Percentiles rank a stretch among this genome's conserved stretches.
Evolutionary conservation across 805 yeast species (phyloP).

Genomic region (Metschnikowia sp.): DNA sequence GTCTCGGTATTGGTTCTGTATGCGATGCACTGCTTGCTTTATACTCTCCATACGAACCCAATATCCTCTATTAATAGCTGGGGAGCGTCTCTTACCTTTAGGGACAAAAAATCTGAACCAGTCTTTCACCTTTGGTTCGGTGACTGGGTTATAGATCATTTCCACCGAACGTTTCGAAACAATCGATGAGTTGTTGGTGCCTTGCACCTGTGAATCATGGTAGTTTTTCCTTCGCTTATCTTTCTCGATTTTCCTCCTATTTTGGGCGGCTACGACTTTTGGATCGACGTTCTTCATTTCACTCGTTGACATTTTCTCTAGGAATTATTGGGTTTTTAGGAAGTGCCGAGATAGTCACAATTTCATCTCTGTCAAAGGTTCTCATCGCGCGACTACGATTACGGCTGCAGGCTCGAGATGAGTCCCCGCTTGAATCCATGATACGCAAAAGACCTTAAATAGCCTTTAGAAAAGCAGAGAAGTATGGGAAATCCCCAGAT

Average conservation of each 20-base stretch:
- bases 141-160: conserved; percentile 43
- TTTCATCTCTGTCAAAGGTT: too few species aligned
- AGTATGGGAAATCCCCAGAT: too few species aligned
- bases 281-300: conserved; percentile 4
- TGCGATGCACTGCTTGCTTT: conserved; percentile 46
- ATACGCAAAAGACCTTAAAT: too few species aligned
- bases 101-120: conserved; percentile 70
- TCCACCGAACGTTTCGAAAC: conserved; percentile 83
- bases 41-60: conserved; percentile 79
- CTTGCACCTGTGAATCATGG: conserved; percentile 72
- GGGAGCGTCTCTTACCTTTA: conserved; percentile 65
- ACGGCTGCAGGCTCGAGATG: too few species aligned
- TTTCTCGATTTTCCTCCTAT: conserved; percentile 35
- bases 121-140: conserved; percentile 32
- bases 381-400: too few species aligned
- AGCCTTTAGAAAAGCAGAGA: too few species aligned
- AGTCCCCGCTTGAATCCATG: too few species aligned
- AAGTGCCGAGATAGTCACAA: too few species aligned
- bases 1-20: conserved; percentile 30
- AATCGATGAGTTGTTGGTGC: conserved; percentile 79
- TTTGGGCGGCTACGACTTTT: conserved; percentile 12
- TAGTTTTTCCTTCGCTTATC: conserved; percentile 45
- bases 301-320: too few species aligned
- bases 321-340: too few species aligned
- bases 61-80: conserved; percentile 78